These are phyloP conservation scores for Fraxinus angustifolia DNA, from an alignment of 305 asterid species.

Conservation along the genomic window DNA sequence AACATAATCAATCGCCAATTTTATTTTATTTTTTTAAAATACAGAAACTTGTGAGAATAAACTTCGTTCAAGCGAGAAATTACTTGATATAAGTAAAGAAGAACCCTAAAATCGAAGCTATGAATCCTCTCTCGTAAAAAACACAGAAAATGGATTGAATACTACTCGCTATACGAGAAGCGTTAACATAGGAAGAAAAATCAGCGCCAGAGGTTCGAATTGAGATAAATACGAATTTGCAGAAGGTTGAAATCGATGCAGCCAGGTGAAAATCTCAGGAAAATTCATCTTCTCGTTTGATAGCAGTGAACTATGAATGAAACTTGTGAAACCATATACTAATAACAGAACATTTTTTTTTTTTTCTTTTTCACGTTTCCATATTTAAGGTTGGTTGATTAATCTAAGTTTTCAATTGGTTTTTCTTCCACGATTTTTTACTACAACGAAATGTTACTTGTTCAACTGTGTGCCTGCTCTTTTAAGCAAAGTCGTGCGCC, in stretches of 20 bases:
- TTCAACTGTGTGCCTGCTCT: no score
- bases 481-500: no score
- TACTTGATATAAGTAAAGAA: conserved; percentile 63
- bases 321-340: not conserved
- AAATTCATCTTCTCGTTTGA: conserved; percentile 38
- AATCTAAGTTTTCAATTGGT: no score
- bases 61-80: not conserved
- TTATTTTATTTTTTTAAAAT: no score
- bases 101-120: conserved; percentile 48
- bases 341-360: no score
- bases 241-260: conserved; percentile 52
- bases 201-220: conserved; percentile 64
- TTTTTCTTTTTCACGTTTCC: no score
- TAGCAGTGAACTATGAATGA: not conserved
- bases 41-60: not conserved
- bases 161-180: conserved; percentile 47
- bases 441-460: no score
- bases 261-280: conserved; percentile 27
- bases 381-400: no score
- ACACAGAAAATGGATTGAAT: conserved; percentile 39
- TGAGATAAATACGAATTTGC: conserved; percentile 56
- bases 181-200: conserved; percentile 48
- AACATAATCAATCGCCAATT: no score
- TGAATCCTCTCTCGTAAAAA: conserved; percentile 67
- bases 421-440: no score